Evolutionary conservation across 176 grass and related monocot species (phyloP).

Genomic region (Carex littledalei): DNA sequence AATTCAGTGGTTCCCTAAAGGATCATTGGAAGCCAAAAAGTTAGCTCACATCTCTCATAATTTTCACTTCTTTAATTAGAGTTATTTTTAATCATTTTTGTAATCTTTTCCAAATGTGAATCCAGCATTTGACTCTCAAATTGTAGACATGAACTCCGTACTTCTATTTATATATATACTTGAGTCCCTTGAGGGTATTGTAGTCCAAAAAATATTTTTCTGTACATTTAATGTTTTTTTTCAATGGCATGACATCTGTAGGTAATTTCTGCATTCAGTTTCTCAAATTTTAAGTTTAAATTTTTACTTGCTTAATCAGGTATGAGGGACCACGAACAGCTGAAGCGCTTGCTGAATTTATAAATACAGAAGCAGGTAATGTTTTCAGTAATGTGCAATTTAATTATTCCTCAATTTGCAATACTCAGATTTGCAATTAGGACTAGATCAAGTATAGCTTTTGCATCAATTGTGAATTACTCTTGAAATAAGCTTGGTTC

Average conservation of each 20-base stretch:
- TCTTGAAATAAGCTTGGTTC: neutral
- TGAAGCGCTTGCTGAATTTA: slow-evolving; percentile 77
- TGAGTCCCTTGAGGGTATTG: neutral
- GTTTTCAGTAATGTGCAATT: neutral
- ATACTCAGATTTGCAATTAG: neutral
- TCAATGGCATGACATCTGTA: neutral
- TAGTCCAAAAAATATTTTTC: neutral
- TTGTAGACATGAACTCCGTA: neutral
- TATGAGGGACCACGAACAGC: slow-evolving; percentile 74
- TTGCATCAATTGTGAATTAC: neutral
- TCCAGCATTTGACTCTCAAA: neutral
- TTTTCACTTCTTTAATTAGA: neutral
- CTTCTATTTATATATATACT: neutral
- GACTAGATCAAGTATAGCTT: neutral
- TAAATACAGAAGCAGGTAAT: slow-evolving; percentile 94
- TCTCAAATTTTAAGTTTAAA: neutral
- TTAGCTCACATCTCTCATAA: slow-evolving; percentile 30
- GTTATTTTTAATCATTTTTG: neutral
- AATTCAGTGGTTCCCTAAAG: slow-evolving; percentile 96
- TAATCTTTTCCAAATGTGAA: neutral
- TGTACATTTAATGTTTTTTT: neutral
- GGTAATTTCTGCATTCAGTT: neutral
- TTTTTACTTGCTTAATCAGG: slow-evolving; percentile 30
- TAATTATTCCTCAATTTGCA: neutral
- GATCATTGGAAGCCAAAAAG: slow-evolving; percentile 93